Evolutionary conservation across 2,329 filamentous ascomycete genomes (phyloP), one percentile per base, ranked within the genome.

Genomic region (Alternaria gaisen): DNA sequence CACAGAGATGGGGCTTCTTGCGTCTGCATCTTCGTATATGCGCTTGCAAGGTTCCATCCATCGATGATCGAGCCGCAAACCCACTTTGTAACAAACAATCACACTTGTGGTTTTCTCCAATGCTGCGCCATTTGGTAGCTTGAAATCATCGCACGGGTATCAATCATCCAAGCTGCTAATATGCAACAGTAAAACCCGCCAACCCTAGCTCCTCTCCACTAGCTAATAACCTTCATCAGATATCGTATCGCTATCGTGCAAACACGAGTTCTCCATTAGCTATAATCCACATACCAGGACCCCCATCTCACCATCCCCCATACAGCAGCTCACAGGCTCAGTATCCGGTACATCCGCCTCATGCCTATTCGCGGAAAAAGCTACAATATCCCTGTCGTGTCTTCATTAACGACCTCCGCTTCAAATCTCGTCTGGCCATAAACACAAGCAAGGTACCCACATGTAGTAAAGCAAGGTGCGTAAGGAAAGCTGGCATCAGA

Each of bases 331-430:
- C 32, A 16, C 14, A 36, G 32, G 32, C 32, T 8, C 41, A 42
- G 30, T 32, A 46, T 48, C 18, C 30, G 18, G 18, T 24, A 4
- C 14, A 40, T 51, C 59, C 53, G 62, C 51, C 48, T 46, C 42
- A 30, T 42, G 20, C 42, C 36, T 28, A 65, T 62, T 63, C 48
- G 62, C 54, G 62, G 60, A 57, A 60, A 57, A 63, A 43, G 28
- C 36, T 26, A 18, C 10, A 30, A 24, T 16, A 30, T 48, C 44
- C 51, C 14, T 48, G 40, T 30, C 43, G 20, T 24, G 5, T 43
- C 43, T 55, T 18, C 20, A 50, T 42, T 16, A 42, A 26, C 26
- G 20, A 38, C 18, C 46, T 38, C 26, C 53, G 48, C 42, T 57
- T 54, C 50, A 32, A 54, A 54, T 55, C 28, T 55, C 52, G 9